Evolutionary conservation across 1,284 basidiomycete species (phyloP), one percentile per base, ranked within the genome.

Genomic region (Irpex sp.): DNA sequence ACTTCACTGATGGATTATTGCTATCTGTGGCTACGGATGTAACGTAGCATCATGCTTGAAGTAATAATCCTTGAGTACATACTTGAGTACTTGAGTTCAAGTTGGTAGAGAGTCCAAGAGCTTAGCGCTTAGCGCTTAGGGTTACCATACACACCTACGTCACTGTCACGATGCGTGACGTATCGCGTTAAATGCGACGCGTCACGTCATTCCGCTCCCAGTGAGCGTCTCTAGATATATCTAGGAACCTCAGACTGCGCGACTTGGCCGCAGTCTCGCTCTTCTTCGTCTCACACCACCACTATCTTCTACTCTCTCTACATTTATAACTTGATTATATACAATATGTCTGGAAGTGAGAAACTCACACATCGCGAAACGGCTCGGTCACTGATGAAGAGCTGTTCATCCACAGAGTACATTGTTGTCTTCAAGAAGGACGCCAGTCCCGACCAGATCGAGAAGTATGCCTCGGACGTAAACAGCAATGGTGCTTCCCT

Each of bases 341-440:
- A n/a, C 40, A 47, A 34, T 8, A 54, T 67, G 64, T 63, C 64
- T 60, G 66, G 60, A 36, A 61, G 64, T 65, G 40, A 37, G 26
- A 17, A 52, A 9, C 49, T 9, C 13, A 52, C 17, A 9, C 44
- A 47, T 47, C 11, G 44, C 11, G 11, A 15, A 47, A 52, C 15
- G 7, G 4, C 7, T 15, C 17, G 21, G n/a, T 26, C 7, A 7
- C 5, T 13, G 36, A 31, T 55, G n/a, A 47, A 47, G 13, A n/a
- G 0, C 11, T 19, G 36, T 47, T 63, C 31, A 34, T 49, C n/a
- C n/a, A 19, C 51, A 85, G 83, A 74, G 66, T 86, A 79, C 71
- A 85, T 87, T 65, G 81, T 87, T 52, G 79, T 85, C n/a, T 87
- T 87, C 77, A 86, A 86, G 70, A 73, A 81, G 8, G 61, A 64